A percentile compares a stretch with the other conserved stretches of the same genome.
Evolutionary conservation across 148 eudicot genomes (phyloP).

Genomic region (Silene conica): DNA sequence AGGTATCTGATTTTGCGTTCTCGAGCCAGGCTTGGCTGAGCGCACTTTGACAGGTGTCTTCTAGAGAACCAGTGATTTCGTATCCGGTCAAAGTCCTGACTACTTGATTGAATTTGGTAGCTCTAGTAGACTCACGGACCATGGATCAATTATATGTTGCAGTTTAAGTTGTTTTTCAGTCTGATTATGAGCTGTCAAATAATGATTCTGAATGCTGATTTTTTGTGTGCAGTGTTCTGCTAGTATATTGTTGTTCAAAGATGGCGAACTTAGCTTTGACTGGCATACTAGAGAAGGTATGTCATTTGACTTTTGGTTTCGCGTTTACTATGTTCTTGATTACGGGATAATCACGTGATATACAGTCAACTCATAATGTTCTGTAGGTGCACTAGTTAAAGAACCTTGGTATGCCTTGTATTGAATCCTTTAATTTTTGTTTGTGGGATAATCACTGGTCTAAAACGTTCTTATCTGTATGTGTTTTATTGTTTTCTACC

Average conservation of each 20-base stretch:
- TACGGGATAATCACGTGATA: background rate
- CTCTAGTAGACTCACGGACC: background rate
- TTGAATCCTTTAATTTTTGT: background rate
- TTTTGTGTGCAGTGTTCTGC: conserved; percentile 17
- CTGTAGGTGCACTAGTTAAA: no score
- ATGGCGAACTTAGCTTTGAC: conserved; percentile 74
- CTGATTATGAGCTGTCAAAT: background rate
- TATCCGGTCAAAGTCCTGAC: background rate
- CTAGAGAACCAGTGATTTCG: background rate
- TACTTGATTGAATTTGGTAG: background rate
- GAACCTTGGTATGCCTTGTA: no score
- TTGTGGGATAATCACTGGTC: background rate
- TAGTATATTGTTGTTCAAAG: conserved; percentile 22
- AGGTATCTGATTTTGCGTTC: no score
- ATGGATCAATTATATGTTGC: background rate
- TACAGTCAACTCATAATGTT: no score
- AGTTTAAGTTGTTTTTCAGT: background rate
- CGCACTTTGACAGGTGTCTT: no score
- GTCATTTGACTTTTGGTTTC: background rate
- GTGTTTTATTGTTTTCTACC: no score
- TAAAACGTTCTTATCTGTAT: no score
- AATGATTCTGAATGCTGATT: background rate
- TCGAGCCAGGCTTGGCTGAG: no score
- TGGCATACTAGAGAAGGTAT: conserved; percentile 89
- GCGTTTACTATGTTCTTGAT: background rate